Evolutionary conservation across 2,329 filamentous ascomycete genomes (phyloP), one percentile per base, ranked within the genome.

Genomic region (Penicillium sp.): DNA sequence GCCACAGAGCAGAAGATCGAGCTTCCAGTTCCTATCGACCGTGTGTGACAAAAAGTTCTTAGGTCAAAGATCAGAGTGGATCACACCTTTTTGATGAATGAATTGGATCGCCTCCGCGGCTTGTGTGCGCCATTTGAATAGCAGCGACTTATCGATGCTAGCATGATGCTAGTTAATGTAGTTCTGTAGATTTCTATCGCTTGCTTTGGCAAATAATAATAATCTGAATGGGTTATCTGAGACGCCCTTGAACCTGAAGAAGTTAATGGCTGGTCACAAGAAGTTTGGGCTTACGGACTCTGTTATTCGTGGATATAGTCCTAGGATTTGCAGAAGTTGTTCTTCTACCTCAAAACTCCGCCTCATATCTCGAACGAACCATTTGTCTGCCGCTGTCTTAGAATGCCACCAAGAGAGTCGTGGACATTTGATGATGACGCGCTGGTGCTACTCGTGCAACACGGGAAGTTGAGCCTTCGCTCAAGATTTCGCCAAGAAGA

Each of bases 41-140:
- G 56, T 61, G 59, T 76, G 67, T 24, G 76, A 64, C 18, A 76
- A 65, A 40, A 71, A 66, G 50, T 74, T 74, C 22, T 66, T 60
- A 43, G 70, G 70, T 31, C 69, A 68, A 24, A 75, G 65, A 62
- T 76, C 72, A 14, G 69, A 74, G 60, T 74, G 70, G 37, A 75
- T 69, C 9, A 76, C 67, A 24, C 70, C 72, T 18, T 62, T 64
- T 53, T 58, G 50, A 54, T 75, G 70, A 19, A 73, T 67, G 56
- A 66, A 70, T 39, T 58, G 59, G 54, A 75, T 59, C 18, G 68
- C 64, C 63, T 73, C 70, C 24, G 66, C 66, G 43, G 67, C 65
- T 61, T 75, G 66, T 27, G 56, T 53, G 56, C 66, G 69, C 70
- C 69, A 74, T 51, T 65, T 70, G 36, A 56, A 55, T 31, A 60